Evolutionary conservation across 1,139 yeast genomes (phyloP).

Genomic region (Protomyces arabidopsidicola): DNA sequence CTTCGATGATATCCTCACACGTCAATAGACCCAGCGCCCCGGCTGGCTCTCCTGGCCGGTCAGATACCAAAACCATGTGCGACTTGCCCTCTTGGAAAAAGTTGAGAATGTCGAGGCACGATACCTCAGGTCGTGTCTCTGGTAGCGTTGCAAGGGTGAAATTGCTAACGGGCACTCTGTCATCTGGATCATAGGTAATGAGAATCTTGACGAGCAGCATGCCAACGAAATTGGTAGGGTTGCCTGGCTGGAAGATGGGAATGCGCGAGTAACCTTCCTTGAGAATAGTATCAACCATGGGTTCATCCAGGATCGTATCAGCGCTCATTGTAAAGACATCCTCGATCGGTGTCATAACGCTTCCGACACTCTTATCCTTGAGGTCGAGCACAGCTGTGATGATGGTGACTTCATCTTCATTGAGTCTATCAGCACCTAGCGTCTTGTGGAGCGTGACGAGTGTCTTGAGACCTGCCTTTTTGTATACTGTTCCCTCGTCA

Average conservation of each 20-base stretch:
- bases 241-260: constrained; percentile 89
- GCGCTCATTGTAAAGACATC: constrained; percentile 87
- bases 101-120: constrained; percentile 86
- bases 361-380: constrained; percentile 80
- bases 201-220: constrained; percentile 89
- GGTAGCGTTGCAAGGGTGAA: constrained; percentile 96
- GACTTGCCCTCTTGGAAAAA: constrained; percentile 97
- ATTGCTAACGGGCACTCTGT: constrained; percentile 82
- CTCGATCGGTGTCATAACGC: constrained; percentile 91
- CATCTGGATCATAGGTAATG: constrained; percentile 95
- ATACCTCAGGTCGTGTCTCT: constrained; percentile 85
- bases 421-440: constrained; percentile 90
- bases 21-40: constrained; percentile 93
- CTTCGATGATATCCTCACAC: constrained; percentile 94
- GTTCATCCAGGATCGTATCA: constrained; percentile 75
- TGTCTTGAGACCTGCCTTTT: constrained; percentile 87
- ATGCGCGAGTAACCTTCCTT: constrained; percentile 93
- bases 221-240: constrained; percentile 87
- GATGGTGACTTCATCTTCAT: constrained; percentile 93
- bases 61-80: constrained; percentile 92
- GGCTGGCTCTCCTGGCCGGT: constrained; percentile 74
- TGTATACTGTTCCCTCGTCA: constrained; percentile 93
- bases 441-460: constrained; percentile 87
- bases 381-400: constrained; percentile 89
- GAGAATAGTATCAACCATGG: constrained; percentile 80